Base-by-base conservation (phyloP, 805 yeast genomes). In the Ogataea parapolymorpha region DNA sequence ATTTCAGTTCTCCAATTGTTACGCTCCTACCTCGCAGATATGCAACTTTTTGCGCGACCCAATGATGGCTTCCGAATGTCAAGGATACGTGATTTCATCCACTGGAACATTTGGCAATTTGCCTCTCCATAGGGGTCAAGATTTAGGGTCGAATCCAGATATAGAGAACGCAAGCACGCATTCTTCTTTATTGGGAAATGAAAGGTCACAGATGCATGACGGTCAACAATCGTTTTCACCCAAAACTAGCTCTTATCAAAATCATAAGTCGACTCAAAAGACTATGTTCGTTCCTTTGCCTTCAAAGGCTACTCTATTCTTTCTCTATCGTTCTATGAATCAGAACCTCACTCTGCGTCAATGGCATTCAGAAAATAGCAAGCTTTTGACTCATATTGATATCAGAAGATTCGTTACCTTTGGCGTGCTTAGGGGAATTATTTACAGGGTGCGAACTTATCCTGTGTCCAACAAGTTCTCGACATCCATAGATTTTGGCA, bases 1-100 rank as follows among this genome's bases (percentile, higher is more conserved):
- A 12, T 91, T 93, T 61, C 97, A 90, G 58, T 93, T 90, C 59
- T 68, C 81, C 34, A 91, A 88, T 62, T 78, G 82, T 17, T 93
- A 93, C 65, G 93, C 96, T 0, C 87, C 95, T 16, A 87, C 98
- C 0, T 81, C 93, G 26, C 74, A 77, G 32, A 76, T 93, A 17
- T 79, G 85, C 0, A 62, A 69, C 25, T 86, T 95, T 50, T 68
- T 87, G 34, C 74, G 75, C 30, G 85, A 80, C 49, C 66, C 71
- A 6, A 68, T 72, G 1, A 70, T 91, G 72, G 85, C 89, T 9
- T 73, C 76, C 9, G 95, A 89, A 51, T 91, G 98, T 59, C 95
- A 86, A 57, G 77, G 82, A 1, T 93, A 88, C 54, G 90, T 89
- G 2, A 71, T 79, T 34, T 62, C 77, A 28, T 52, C 70, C 25